Evolutionary conservation across 805 yeast genomes (phyloP).

Genomic region (Myxozyma vanderwaltii): DNA sequence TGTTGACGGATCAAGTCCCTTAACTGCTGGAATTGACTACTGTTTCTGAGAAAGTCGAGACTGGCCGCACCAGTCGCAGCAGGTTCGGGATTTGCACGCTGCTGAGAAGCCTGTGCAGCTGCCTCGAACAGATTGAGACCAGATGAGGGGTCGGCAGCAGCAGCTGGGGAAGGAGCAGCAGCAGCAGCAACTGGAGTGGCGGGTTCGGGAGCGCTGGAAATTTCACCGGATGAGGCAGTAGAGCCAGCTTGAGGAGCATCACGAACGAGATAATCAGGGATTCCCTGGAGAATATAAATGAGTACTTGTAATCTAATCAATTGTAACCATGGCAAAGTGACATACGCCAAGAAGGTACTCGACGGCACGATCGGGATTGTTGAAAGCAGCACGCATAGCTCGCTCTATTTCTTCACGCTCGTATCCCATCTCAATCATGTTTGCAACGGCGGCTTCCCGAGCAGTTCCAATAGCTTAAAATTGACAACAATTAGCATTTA

Average conservation of each 20-base stretch:
- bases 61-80: constrained; percentile 50
- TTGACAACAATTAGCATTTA: no score
- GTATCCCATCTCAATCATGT: constrained; percentile 96
- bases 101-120: constrained; percentile 46
- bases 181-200: constrained; percentile 35
- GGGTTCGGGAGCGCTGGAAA: constrained; percentile 31
- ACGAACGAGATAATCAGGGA: constrained; percentile 64
- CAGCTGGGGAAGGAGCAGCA: constrained; percentile 32
- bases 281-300: constrained; percentile 49
- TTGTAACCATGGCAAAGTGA: background rate
- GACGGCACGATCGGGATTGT: constrained; percentile 97
- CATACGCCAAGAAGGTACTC: constrained; percentile 74
- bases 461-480: constrained; percentile 76
- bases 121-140: constrained; percentile 45
- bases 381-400: constrained; percentile 92
- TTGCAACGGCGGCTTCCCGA: constrained; percentile 74
- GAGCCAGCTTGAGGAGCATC: constrained; percentile 32
- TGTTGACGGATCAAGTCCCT: constrained; percentile 79
- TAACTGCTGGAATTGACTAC: constrained; percentile 54
- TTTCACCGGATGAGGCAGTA: background rate
- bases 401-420: constrained; percentile 82
- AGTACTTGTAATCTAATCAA: background rate
- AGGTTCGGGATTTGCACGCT: constrained; percentile 55
- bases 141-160: constrained; percentile 41
- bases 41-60: constrained; percentile 43